Evolutionary conservation across 1,284 basidiomycete genomes (phyloP).

Genomic region (Ustilago lituana): DNA sequence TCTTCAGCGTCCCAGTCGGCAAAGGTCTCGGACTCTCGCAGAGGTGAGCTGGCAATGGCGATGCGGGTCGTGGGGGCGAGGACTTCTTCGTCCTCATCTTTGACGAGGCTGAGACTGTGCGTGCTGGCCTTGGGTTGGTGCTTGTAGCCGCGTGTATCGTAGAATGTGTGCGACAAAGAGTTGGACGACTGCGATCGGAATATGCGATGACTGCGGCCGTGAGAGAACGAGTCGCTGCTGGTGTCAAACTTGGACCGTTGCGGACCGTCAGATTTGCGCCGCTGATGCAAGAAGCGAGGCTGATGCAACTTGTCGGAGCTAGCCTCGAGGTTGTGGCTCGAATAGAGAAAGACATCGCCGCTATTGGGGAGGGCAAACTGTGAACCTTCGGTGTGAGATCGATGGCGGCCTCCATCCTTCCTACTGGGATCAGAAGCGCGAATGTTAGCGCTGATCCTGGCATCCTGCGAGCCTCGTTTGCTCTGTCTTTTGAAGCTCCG

Average conservation of each 20-base stretch:
- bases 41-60: conserved; percentile 13
- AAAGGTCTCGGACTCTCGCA: conserved; percentile 25
- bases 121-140: conserved; percentile 29
- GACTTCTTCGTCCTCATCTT: conserved; percentile 27
- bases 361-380: conserved; percentile 25
- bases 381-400: conserved; percentile 42
- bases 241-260: conserved; percentile 21
- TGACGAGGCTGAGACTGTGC: conserved; percentile 34
- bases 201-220: conserved; percentile 23
- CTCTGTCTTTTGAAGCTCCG: conserved; percentile 31
- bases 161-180: conserved; percentile 30
- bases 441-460: conserved; percentile 6
- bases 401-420: conserved; percentile 22
- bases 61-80: neutral
- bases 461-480: conserved; percentile 39
- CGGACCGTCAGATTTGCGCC: conserved; percentile 45
- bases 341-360: conserved; percentile 42
- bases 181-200: conserved; percentile 38
- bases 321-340: conserved; percentile 27
- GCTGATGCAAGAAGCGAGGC: conserved; percentile 33
- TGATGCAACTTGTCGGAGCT: conserved; percentile 12
- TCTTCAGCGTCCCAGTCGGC: conserved; percentile 14
- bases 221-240: neutral
- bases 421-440: conserved; percentile 12
- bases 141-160: conserved; percentile 17